Conservation (phyloP, 495 filamentous ascomycete genomes). For the Aspergillus cavernicola region DNA sequence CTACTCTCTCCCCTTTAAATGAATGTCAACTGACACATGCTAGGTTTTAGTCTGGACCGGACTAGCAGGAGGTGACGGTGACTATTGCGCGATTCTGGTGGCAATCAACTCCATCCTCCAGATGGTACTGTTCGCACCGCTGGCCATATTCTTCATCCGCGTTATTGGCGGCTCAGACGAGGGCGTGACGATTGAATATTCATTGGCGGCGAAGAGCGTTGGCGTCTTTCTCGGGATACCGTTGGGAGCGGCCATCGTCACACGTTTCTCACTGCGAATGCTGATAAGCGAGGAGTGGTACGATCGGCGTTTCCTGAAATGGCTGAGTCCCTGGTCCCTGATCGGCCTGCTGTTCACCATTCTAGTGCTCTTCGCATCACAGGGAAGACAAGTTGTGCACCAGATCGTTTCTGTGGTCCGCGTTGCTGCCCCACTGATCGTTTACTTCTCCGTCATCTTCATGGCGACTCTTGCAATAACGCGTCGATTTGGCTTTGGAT, state of each 20-base stretch:
- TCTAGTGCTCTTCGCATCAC: slow-evolving; percentile 77
- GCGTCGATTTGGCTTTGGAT: slow-evolving; percentile 65
- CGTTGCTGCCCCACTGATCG: slow-evolving; percentile 73
- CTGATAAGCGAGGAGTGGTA: slow-evolving; percentile 57
- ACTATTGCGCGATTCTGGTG: slow-evolving; percentile 89
- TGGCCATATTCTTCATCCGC: slow-evolving; percentile 73
- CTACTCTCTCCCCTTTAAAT: background rate
- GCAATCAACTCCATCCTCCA: slow-evolving; percentile 85
- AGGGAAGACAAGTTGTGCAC: slow-evolving; percentile 73
- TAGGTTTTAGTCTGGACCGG: slow-evolving; percentile 76
- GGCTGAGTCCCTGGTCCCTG: slow-evolving; percentile 67
- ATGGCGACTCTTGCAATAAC: slow-evolving; percentile 57
- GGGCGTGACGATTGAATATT: slow-evolving; percentile 56
- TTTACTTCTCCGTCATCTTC: slow-evolving; percentile 79
- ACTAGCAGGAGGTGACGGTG: slow-evolving; percentile 70
- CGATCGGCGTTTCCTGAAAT: slow-evolving; percentile 64
- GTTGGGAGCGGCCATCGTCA: slow-evolving; percentile 71
- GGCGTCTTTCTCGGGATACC: slow-evolving; percentile 86
- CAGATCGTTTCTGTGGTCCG: slow-evolving; percentile 80
- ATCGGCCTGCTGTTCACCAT: slow-evolving; percentile 86
- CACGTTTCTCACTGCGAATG: slow-evolving; percentile 60
- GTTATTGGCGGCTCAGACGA: slow-evolving; percentile 52
- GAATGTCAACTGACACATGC: background rate
- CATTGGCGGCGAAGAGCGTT: slow-evolving; percentile 71
- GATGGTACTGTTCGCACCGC: slow-evolving; percentile 80